These are phyloP conservation scores for Colletotrichum sp. DNA, from an alignment of 2,329 filamentous ascomycete species.

Conservation along the genomic window DNA sequence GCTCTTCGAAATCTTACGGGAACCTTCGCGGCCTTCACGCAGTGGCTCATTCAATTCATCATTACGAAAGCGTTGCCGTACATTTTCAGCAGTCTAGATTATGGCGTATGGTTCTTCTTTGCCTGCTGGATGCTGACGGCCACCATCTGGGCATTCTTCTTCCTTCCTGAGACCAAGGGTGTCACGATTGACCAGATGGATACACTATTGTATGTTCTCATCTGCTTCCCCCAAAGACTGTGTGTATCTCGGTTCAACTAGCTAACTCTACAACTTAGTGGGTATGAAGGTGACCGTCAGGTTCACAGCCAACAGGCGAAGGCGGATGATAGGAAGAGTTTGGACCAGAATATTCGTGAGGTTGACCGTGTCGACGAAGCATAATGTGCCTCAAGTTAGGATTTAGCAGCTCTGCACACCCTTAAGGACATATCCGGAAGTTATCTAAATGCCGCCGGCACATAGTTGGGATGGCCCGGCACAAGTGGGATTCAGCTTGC, in stretches of 20 bases:
- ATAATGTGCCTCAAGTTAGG: neutral
- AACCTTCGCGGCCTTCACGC: slow-evolving; percentile 43
- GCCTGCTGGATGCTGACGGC: slow-evolving; percentile 55
- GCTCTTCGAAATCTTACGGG: slow-evolving; percentile 46
- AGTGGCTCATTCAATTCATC: slow-evolving; percentile 48
- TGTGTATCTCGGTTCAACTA: neutral
- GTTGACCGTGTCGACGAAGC: neutral
- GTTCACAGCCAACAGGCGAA: neutral
- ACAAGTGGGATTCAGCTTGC: neutral
- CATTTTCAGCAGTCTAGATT: slow-evolving; percentile 48
- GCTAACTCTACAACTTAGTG: neutral
- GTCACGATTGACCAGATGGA: slow-evolving; percentile 60
- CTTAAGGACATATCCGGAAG: neutral
- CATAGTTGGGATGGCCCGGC: neutral
- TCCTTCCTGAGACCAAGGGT: slow-evolving; percentile 61
- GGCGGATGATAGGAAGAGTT: neutral
- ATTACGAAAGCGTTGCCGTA: slow-evolving; percentile 50
- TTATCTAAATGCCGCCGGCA: neutral
- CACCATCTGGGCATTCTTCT: slow-evolving; percentile 54
- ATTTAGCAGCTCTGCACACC: neutral
- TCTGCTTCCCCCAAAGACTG: neutral
- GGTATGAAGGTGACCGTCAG: slow-evolving; percentile 11
- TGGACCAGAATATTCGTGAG: slow-evolving; percentile 6
- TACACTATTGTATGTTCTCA: slow-evolving; percentile 19
- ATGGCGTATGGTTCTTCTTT: slow-evolving; percentile 64